Conservation (phyloP, 2,329 filamentous ascomycete species). For the Aspergillus cejpii region DNA sequence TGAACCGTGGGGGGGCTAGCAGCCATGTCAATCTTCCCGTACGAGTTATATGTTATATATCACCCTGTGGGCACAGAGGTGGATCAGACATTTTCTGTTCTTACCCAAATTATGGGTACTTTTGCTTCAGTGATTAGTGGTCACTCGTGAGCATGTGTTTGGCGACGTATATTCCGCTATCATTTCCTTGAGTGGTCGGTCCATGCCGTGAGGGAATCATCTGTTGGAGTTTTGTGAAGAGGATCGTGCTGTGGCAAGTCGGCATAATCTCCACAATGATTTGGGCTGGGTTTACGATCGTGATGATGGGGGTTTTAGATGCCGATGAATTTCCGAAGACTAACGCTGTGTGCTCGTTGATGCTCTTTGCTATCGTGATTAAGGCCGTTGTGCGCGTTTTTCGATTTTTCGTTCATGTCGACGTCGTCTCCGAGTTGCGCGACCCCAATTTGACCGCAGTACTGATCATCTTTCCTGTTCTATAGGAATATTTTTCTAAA, state of each 20-base stretch:
- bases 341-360: conserved; percentile 55
- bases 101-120: not conserved
- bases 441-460: conserved; percentile 27
- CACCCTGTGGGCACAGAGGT: not conserved
- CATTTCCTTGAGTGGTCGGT: not conserved
- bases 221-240: not conserved
- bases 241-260: not conserved
- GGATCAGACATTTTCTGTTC: not conserved
- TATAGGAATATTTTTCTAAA: conserved; percentile 92
- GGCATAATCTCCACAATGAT: not conserved
- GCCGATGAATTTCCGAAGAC: conserved; percentile 13
- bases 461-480: conserved; percentile 45
- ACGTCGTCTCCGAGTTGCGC: conserved; percentile 18
- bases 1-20: not conserved
- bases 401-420: conserved; percentile 22
- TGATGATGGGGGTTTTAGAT: not conserved
- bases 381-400: conserved; percentile 21
- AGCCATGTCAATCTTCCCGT: not conserved
- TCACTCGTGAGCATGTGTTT: not conserved
- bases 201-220: not conserved
- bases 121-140: not conserved
- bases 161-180: not conserved
- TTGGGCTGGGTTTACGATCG: not conserved
- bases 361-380: conserved; percentile 34
- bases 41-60: not conserved